Percentiles rank a stretch among this genome's conserved stretches.
Conservation (phyloP, 495 filamentous ascomycete species). For the Aspergillus cavernicola region DNA sequence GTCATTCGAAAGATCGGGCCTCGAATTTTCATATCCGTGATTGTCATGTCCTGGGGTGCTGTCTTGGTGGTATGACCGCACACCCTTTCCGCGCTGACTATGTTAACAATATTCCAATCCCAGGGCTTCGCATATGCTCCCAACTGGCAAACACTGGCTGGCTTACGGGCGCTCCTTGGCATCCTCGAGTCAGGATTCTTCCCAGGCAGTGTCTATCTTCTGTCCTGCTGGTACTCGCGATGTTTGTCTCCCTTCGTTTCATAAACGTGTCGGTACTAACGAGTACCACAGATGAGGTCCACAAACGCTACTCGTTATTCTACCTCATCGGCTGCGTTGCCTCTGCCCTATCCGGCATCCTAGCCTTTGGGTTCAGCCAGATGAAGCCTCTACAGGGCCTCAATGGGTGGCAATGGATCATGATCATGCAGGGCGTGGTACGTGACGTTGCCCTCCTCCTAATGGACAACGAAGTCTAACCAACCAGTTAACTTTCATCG, state of each 20-base stretch:
- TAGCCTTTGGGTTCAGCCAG: slow-evolving; percentile 63
- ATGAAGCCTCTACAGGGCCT: slow-evolving; percentile 45
- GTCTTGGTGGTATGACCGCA: slow-evolving; percentile 34
- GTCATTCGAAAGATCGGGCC: slow-evolving; percentile 59
- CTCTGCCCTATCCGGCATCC: slow-evolving; percentile 57
- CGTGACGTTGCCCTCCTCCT: neutral
- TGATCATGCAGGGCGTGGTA: slow-evolving; percentile 58
- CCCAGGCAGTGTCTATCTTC: slow-evolving; percentile 59
- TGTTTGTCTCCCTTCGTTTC: slow-evolving; percentile 22
- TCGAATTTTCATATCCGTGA: slow-evolving; percentile 47
- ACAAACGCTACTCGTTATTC: slow-evolving; percentile 61
- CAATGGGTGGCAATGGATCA: slow-evolving; percentile 62
- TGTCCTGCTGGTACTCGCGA: slow-evolving; percentile 61
- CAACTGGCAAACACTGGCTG: slow-evolving; percentile 38
- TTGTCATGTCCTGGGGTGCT: slow-evolving; percentile 49
- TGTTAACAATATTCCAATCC: neutral
- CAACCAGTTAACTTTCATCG: slow-evolving; percentile 9
- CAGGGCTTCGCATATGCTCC: slow-evolving; percentile 51
- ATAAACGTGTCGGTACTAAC: neutral
- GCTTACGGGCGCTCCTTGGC: slow-evolving; percentile 54
- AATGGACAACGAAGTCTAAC: no score
- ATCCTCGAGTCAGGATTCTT: slow-evolving; percentile 62
- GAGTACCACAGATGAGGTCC: slow-evolving; percentile 47
- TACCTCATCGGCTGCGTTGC: slow-evolving; percentile 62
- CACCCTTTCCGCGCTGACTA: neutral